phyloP scores from a whole-genome alignment of 768 basidiomycete genomes.

The Suillus spraguei region DNA sequence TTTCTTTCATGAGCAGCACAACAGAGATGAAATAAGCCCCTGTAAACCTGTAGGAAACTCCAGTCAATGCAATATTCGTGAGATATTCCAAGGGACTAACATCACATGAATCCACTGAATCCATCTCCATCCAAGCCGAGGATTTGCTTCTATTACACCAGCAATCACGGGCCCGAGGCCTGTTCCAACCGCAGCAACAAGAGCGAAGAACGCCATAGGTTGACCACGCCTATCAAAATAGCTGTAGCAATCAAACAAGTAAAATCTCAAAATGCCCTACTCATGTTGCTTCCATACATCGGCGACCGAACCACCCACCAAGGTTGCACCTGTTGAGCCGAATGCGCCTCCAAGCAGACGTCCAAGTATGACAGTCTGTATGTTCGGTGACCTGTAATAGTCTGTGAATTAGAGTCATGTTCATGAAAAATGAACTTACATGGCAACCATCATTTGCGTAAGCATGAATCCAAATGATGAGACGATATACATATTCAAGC shows the following conservation, averaged over 20 bases:
- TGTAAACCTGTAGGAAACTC: slow-evolving; percentile 42
- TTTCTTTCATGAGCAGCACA: slow-evolving; percentile 64
- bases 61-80: neutral
- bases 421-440: slow-evolving; percentile 17
- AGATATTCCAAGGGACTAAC: slow-evolving; percentile 29
- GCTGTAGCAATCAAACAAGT: neutral
- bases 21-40: slow-evolving; percentile 51
- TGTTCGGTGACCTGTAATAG: slow-evolving; percentile 33
- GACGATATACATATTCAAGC: slow-evolving; percentile 55
- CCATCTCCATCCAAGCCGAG: slow-evolving; percentile 68
- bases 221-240: slow-evolving; percentile 32
- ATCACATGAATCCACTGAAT: slow-evolving; percentile 78
- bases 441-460: slow-evolving; percentile 44
- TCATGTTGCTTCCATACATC: slow-evolving; percentile 62
- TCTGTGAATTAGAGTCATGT: neutral
- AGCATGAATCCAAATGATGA: slow-evolving; percentile 49
- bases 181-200: slow-evolving; percentile 56
- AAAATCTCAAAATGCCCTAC: slow-evolving; percentile 34
- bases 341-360: slow-evolving; percentile 62
- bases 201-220: slow-evolving; percentile 74
- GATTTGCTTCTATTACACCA: slow-evolving; percentile 63
- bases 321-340: slow-evolving; percentile 63
- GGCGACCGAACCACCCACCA: slow-evolving; percentile 69
- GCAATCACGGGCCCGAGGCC: slow-evolving; percentile 62
- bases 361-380: slow-evolving; percentile 59